These are phyloP conservation scores for Aspergillus sparsus DNA, from an alignment of 495 filamentous ascomycete species.

Conservation along the genomic window DNA sequence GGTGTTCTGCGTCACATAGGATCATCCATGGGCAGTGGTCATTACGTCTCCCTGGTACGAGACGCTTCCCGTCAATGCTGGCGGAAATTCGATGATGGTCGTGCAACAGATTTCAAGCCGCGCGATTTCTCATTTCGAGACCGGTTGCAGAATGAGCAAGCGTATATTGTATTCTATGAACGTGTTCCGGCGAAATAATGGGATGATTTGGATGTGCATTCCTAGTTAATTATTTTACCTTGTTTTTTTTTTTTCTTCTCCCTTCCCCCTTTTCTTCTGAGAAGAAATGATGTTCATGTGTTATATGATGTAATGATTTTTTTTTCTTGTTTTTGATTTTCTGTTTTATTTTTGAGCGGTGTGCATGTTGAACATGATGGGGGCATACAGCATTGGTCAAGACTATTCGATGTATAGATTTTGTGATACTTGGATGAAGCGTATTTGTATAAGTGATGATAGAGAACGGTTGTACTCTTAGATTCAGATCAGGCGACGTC, in stretches of 20 bases:
- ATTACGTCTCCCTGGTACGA: constrained; percentile 67
- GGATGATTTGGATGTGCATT: no score
- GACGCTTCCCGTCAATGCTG: constrained; percentile 62
- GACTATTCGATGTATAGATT: constrained; percentile 10
- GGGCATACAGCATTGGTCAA: constrained; percentile 10
- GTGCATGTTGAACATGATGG: constrained; percentile 19
- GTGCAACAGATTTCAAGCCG: constrained; percentile 59
- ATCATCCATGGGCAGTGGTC: constrained; percentile 61
- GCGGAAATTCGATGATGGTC: constrained; percentile 67
- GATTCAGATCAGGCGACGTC: no score
- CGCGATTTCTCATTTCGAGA: constrained; percentile 47
- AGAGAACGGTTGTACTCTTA: no score
- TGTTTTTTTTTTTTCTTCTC: constrained; percentile 17
- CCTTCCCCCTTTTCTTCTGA: constrained; percentile 1
- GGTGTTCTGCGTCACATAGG: constrained; percentile 70
- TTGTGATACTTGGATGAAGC: not conserved
- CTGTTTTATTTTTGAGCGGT: constrained; percentile 2
- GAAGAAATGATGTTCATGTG: constrained; percentile 1
- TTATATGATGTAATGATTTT: constrained; percentile 9
- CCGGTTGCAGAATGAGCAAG: constrained; percentile 60
- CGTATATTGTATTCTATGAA: constrained; percentile 70
- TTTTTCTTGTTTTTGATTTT: constrained; percentile 6
- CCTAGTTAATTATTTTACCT: not conserved
- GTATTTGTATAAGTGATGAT: not conserved
- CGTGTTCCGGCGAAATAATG: constrained; percentile 53